Percentiles rank a stretch among this genome's conserved stretches.
Conservation (phyloP, 129 eudicot species). For the Helichrysum umbraculigerum region DNA sequence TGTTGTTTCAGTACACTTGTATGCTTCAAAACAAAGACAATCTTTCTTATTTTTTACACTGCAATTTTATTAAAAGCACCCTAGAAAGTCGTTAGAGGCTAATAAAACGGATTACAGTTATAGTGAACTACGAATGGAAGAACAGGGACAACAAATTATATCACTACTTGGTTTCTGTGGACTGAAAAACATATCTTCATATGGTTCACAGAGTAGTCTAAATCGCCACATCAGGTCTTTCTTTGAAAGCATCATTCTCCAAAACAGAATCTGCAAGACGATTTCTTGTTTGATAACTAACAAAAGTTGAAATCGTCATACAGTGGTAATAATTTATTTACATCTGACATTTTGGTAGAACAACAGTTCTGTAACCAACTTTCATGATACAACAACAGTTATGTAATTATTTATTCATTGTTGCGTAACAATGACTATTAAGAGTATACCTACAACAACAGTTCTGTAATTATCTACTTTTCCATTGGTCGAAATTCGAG, state of each 20-base stretch:
- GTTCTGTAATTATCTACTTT: not conserved
- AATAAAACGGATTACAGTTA: not conserved
- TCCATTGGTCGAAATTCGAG: not conserved
- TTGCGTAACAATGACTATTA: no score
- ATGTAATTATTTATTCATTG: no score
- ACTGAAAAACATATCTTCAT: not conserved
- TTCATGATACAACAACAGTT: no score
- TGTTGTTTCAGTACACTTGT: not conserved
- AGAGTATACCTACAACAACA: no score
- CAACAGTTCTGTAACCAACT: no score
- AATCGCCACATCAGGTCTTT: not conserved
- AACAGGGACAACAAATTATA: no score
- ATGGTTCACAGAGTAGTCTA: not conserved
- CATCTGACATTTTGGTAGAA: not conserved
- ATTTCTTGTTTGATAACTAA: not conserved
- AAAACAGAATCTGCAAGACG: not conserved
- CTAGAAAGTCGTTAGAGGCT: not conserved
- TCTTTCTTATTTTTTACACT: not conserved
- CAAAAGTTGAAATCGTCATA: not conserved
- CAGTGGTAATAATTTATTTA: not conserved
- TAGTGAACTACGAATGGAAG: no score
- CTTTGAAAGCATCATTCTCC: not conserved
- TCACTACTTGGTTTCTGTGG: not conserved
- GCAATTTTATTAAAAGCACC: not conserved
- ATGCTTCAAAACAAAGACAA: not conserved